These are phyloP conservation scores for Takashimella koratensis DNA, from an alignment of 1,284 basidiomycete species.

Conservation along the genomic window DNA sequence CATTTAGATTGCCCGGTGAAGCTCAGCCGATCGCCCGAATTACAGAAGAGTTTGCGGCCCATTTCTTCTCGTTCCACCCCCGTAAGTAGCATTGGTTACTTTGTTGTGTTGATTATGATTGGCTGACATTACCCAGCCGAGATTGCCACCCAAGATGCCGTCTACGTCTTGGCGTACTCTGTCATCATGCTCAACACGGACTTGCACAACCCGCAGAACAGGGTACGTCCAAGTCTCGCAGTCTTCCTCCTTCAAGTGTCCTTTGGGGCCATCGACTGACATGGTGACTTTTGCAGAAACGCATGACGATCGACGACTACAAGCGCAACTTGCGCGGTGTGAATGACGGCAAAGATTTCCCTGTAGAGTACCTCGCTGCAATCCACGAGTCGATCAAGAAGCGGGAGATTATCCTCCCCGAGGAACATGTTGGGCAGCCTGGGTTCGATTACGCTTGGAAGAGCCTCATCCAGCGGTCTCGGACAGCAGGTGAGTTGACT, in stretches of 20 bases:
- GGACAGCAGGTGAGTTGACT: conserved; percentile 68
- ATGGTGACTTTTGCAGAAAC: conserved; percentile 69
- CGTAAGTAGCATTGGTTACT: conserved; percentile 51
- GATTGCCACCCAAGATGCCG: conserved; percentile 86
- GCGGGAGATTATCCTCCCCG: conserved; percentile 94
- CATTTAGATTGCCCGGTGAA: conserved; percentile 93
- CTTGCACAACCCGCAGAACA: conserved; percentile 91
- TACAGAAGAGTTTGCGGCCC: conserved; percentile 88
- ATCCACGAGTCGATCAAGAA: conserved; percentile 95
- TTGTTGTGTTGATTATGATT: no score
- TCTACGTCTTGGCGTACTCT: conserved; percentile 91
- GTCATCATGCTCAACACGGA: conserved; percentile 99
- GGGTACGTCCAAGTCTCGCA: no score
- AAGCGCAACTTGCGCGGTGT: conserved; percentile 87
- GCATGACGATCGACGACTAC: conserved; percentile 96
- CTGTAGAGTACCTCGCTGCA: conserved; percentile 73
- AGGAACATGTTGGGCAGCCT: conserved; percentile 93
- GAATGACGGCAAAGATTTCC: conserved; percentile 82
- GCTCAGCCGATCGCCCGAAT: conserved; percentile 91
- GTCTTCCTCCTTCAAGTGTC: no score
- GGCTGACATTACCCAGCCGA: no score
- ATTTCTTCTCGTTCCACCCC: conserved; percentile 81
- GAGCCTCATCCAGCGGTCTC: conserved; percentile 77
- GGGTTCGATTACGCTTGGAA: conserved; percentile 99
- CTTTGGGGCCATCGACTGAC: no score